phyloP scores from a whole-genome alignment of 2,329 filamentous ascomycete genomes.

The Ophiosphaerella herpotricha region DNA sequence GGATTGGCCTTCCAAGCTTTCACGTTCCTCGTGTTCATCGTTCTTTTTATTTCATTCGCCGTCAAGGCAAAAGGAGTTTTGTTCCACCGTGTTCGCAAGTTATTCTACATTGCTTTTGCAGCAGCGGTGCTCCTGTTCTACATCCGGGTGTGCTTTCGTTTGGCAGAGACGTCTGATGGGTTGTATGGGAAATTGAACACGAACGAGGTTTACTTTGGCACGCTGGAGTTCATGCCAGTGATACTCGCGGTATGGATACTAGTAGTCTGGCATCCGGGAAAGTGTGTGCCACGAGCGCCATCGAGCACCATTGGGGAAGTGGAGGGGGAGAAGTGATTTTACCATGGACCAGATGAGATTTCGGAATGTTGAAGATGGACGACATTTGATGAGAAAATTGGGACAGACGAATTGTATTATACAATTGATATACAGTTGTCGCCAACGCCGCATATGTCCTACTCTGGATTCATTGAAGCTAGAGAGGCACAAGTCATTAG shows the following conservation, averaged over 20 bases:
- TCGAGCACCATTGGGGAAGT: neutral
- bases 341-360: no score
- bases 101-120: conserved; percentile 52
- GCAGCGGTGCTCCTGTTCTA: conserved; percentile 56
- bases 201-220: conserved; percentile 60
- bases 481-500: no score
- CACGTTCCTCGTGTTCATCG: conserved; percentile 56
- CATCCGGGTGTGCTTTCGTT: conserved; percentile 58
- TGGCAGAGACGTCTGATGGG: conserved; percentile 61
- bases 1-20: conserved; percentile 62
- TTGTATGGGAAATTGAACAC: conserved; percentile 52
- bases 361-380: no score
- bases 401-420: no score
- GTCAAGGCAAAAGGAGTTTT: conserved; percentile 43
- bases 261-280: conserved; percentile 52
- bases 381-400: no score
- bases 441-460: no score
- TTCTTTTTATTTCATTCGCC: conserved; percentile 51
- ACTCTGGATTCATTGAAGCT: no score
- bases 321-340: neutral
- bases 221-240: conserved; percentile 61
- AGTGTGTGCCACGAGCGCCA: conserved; percentile 29
- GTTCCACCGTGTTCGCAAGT: conserved; percentile 33
- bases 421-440: no score
- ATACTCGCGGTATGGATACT: conserved; percentile 55